Base-by-base conservation (phyloP, 1,139 yeast species). In the Zygoascus hellenicus region DNA sequence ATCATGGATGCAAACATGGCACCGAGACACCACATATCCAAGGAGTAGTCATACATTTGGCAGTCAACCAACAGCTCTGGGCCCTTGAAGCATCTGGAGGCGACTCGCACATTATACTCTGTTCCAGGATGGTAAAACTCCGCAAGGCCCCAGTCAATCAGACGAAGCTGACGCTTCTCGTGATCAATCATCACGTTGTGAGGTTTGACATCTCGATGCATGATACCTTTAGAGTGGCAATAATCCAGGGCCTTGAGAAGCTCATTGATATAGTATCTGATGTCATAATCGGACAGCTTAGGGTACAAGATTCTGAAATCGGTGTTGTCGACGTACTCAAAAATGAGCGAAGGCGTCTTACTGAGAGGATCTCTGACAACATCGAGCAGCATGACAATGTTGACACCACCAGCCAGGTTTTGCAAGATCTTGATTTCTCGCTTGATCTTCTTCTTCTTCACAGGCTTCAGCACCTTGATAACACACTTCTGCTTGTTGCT, bases 141-240 rank as follows among this genome's bases (percentile, higher is more conserved):
- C 3, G 98, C 98, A 51, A 94, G 74, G 9, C 99, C 99, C 98
- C 98, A 94, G 71, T 94, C 99, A 56, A 94, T 94, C 54, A 94
- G 76, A 55, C 97, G 77, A 56, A 94, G 71, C 51, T 59, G 72
- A 58, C 78, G 77, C 56, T 75, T 74, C 47, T 79, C 79, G 57
- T 92, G 97, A 65, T 94, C 98, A 61, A 94, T 94, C 97, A 94
- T 92, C 42, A 94, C 94, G 63, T 94, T 94, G 64, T 94, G 97
- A 28, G 98, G 98, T 67, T 94, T 94, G 53, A 94, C 98, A 67
- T 94, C 99, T 64, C 99, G 76, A 68, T 94, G 99, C 87, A 94
- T 94, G 54, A 94, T 90, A 37, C 98, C 99, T 88, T 87, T 88
- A 5, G 96, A 87, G 68, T 94, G 99, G 42, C 94, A 85, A 65